phyloP scores from a whole-genome alignment of 495 filamentous ascomycete species.

The Neurospora sp. region DNA sequence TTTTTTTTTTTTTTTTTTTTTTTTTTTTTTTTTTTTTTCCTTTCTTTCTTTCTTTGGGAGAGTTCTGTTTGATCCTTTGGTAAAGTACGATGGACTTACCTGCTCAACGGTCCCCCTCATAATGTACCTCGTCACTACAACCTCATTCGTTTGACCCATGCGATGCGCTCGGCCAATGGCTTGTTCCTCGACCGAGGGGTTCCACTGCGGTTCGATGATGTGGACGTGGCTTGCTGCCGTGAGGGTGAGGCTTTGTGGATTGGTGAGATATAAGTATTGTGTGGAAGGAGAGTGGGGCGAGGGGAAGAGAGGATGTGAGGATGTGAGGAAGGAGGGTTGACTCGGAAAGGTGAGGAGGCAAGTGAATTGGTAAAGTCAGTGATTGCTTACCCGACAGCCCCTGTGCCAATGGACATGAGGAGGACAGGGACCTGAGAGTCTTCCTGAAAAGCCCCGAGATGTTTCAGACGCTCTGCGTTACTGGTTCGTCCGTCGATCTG shows the following conservation, averaged over 20 bases:
- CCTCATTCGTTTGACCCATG: slow-evolving; percentile 27
- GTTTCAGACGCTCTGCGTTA: not conserved
- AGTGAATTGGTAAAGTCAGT: not conserved
- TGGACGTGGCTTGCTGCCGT: slow-evolving; percentile 27
- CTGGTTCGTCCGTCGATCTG: not conserved
- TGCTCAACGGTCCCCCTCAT: not conserved
- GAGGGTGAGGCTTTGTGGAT: slow-evolving; percentile 17
- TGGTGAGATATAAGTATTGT: not conserved
- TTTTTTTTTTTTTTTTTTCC: too few species aligned
- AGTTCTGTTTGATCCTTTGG: too few species aligned
- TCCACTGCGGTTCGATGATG: slow-evolving; percentile 37
- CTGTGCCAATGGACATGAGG: slow-evolving; percentile 36
- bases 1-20: too few species aligned
- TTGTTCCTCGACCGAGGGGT: slow-evolving; percentile 35
- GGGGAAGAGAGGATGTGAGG: not conserved
- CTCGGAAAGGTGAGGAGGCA: slow-evolving; percentile 13
- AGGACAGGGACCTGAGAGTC: slow-evolving; percentile 18
- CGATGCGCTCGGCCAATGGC: slow-evolving; percentile 27
- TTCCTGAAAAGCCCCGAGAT: slow-evolving; percentile 12
- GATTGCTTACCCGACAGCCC: slow-evolving; percentile 28
- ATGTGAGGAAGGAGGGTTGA: not conserved
- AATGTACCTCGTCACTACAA: slow-evolving; percentile 17
- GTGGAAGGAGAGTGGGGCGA: too few species aligned
- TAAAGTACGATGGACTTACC: not conserved
- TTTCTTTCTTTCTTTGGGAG: too few species aligned